These are phyloP conservation scores for Aspergillus fructus DNA, from an alignment of 2,329 filamentous ascomycete species.

Conservation along the genomic window DNA sequence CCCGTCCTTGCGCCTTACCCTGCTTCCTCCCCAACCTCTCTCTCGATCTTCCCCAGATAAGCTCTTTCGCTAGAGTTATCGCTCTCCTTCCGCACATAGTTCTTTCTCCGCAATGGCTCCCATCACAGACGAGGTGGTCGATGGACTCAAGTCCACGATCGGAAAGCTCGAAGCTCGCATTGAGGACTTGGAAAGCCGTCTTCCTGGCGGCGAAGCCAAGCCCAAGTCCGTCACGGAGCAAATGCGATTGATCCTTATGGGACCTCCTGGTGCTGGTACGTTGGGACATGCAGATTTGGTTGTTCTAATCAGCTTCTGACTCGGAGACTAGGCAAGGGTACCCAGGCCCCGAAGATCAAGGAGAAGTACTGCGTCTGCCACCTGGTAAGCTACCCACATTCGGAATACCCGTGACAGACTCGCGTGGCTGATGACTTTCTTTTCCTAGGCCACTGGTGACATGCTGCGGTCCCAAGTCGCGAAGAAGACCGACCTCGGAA, in stretches of 20 bases:
- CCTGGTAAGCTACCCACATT: slow-evolving; percentile 62
- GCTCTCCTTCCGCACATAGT: slow-evolving; percentile 16
- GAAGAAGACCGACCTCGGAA: slow-evolving; percentile 91
- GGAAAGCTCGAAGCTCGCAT: slow-evolving; percentile 82
- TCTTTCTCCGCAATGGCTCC: slow-evolving; percentile 70
- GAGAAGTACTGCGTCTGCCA: slow-evolving; percentile 98
- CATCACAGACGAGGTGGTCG: slow-evolving; percentile 75
- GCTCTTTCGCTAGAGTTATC: slow-evolving; percentile 12
- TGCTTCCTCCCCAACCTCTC: slow-evolving; percentile 19
- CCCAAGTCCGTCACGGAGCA: slow-evolving; percentile 57
- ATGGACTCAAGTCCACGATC: slow-evolving; percentile 81
- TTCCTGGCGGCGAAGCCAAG: slow-evolving; percentile 56
- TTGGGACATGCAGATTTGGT: not conserved
- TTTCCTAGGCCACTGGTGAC: slow-evolving; percentile 85
- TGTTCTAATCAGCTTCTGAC: slow-evolving; percentile 14
- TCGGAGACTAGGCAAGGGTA: slow-evolving; percentile 79
- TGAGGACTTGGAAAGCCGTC: slow-evolving; percentile 75
- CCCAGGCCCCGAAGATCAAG: slow-evolving; percentile 96
- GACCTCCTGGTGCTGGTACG: slow-evolving; percentile 91
- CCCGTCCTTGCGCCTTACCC: slow-evolving; percentile 21
- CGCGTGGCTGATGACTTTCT: not conserved
- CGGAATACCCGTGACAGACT: not conserved
- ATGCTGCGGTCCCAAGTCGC: slow-evolving; percentile 98
- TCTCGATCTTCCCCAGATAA: slow-evolving; percentile 18
- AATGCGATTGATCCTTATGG: slow-evolving; percentile 96